phyloP scores from a whole-genome alignment of 192 early-diverging fungal species.

The Gaertneriomyces semiglobifer region DNA sequence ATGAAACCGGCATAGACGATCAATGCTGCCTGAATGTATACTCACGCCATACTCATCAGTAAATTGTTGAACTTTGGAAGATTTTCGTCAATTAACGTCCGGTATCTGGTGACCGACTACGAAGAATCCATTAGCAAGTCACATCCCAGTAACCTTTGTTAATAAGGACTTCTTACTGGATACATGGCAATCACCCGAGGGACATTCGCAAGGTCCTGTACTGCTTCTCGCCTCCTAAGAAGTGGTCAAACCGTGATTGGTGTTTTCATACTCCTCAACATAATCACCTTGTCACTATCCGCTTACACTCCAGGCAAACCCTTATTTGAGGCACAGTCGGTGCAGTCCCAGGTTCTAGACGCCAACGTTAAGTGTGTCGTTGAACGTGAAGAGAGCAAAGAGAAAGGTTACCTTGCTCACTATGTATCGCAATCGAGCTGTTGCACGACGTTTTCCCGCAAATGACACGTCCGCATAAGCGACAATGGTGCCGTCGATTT shows the following conservation, averaged over 20 bases:
- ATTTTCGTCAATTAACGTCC: conserved; percentile 31
- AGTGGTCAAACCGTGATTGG: no score
- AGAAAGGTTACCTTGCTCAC: neutral
- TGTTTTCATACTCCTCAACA: no score
- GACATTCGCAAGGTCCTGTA: no score
- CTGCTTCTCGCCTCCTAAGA: no score
- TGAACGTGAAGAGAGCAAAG: neutral
- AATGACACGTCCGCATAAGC: conserved; percentile 49
- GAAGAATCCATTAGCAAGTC: no score
- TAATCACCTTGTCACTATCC: conserved; percentile 33
- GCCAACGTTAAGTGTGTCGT: neutral
- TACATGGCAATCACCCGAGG: no score
- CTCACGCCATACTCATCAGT: conserved; percentile 38
- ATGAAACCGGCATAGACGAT: neutral
- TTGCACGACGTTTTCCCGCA: conserved; percentile 37
- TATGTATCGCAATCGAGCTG: neutral
- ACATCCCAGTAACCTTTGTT: no score
- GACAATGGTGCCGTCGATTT: conserved; percentile 53
- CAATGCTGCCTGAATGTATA: neutral
- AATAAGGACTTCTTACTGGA: no score
- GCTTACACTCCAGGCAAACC: conserved; percentile 37
- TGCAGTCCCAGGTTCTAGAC: neutral
- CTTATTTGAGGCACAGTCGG: conserved; percentile 22
- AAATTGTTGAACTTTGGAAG: conserved; percentile 46
- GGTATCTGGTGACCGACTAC: conserved; percentile 28